phyloP scores from a whole-genome alignment of 169 alveolate species.

The Plasmodium inui region DNA sequence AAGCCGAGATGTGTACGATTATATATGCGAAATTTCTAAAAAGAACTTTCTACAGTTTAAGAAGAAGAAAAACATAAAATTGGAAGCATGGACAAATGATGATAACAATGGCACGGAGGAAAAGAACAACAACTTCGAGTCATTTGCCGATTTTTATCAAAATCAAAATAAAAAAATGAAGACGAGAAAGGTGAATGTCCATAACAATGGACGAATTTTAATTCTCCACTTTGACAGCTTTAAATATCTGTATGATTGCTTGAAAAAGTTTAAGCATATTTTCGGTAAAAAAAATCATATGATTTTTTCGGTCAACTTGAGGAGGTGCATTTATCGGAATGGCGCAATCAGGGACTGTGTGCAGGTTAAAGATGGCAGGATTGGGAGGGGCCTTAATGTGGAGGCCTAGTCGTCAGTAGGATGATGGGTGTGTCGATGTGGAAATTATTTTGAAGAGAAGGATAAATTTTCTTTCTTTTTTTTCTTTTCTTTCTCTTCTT shows the following conservation, averaged over 20 bases:
- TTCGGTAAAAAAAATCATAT: conserved; percentile 57
- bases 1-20: conserved; percentile 17
- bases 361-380: conserved; percentile 12
- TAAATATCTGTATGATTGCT: conserved; percentile 37
- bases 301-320: conserved; percentile 61
- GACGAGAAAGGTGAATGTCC: conserved; percentile 10
- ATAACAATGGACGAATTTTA: conserved; percentile 66
- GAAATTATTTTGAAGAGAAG: background rate
- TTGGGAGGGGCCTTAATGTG: background rate
- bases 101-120: background rate
- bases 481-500: too few species aligned
- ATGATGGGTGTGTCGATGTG: background rate
- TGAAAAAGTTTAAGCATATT: conserved; percentile 53
- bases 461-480: background rate
- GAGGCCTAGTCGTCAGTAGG: background rate
- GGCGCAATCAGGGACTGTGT: conserved; percentile 51
- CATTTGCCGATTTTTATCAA: conserved; percentile 69
- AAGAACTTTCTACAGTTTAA: conserved; percentile 50
- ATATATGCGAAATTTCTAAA: conserved; percentile 58
- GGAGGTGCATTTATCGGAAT: conserved; percentile 43
- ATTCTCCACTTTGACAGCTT: conserved; percentile 66
- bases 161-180: conserved; percentile 52
- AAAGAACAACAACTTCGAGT: conserved; percentile 32
- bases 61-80: conserved; percentile 4
- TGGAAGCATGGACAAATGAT: conserved; percentile 10